Base-by-base conservation (phyloP, 73 alveolate species). In the Stentor roeselii region DNA sequence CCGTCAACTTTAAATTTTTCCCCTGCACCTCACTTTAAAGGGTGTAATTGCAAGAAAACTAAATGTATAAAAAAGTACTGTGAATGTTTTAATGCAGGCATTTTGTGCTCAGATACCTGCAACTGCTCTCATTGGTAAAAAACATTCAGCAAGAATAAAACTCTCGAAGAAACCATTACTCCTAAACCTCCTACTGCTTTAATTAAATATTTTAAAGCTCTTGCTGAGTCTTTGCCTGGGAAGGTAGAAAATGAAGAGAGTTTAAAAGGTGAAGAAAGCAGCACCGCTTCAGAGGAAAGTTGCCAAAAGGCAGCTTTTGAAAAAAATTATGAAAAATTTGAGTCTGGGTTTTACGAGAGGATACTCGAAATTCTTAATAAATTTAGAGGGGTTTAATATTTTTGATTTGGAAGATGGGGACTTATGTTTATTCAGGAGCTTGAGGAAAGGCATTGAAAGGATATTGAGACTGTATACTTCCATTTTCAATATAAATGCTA, bases 31-130 rank as follows among this genome's bases (percentile, higher is more conserved):
- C 95, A 92, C 76, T 42, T 86, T 31, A 86, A 85, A 60, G 99
- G 98, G 32, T 96, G 99, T 83, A 91, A 93, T 76, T 96, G 99
- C 92, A 92, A 91, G 84, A 94, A 90, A 89, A 90, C 98, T 35
- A 93, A 90, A 60, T 96, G 99, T 75, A 87, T 86, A 3, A 96
- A 96, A 88, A 95, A 95, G 84, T 96, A 96, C 84, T 96, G 99
- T 78, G 99, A 96, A 78, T 96, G 99, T 78, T 95, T 42, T 78
- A 88, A 96, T 60, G 89, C 93, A 36, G 98, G 98, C 0, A 90
- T 93, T 59, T 32, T 83, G 38, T 96, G 99, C 82, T 39, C 96
- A 3, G 91, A 78, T n/a, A 59, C 60, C 58, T 96, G 99, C 78
- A 95, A 95, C 86, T 96, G 99, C 85, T 84, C 90, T 41, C 92